Conservation (phyloP, 148 eudicot species). For the Talinum fruticosum region DNA sequence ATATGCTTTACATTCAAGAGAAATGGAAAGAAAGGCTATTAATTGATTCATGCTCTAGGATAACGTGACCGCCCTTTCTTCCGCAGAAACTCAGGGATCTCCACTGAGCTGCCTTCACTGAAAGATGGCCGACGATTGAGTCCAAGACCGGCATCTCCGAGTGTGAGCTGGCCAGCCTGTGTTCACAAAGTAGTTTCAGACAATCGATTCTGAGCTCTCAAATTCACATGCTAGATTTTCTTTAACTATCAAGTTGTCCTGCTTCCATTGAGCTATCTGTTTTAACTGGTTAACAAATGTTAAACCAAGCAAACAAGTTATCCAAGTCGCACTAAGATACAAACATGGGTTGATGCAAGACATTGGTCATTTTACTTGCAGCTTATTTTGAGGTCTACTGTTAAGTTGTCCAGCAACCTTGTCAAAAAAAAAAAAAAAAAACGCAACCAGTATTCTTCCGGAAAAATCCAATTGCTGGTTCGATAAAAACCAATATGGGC, state of each 20-base stretch:
- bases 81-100: conserved; percentile 92
- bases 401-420: not conserved
- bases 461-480: not conserved
- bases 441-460: not conserved
- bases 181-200: not conserved
- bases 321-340: not conserved
- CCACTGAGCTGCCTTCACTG: conserved; percentile 71
- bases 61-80: conserved; percentile 98
- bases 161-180: conserved; percentile 57
- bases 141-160: conserved; percentile 53
- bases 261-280: not conserved
- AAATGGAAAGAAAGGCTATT: not conserved
- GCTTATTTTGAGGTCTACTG: not conserved
- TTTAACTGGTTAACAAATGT: not conserved
- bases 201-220: not conserved
- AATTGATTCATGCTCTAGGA: conserved; percentile 59
- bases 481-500: too few species aligned
- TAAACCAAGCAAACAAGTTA: not conserved
- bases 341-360: not conserved
- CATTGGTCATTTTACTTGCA: not conserved
- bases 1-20: conserved; percentile 15
- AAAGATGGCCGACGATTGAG: conserved; percentile 57
- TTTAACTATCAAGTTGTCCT: not conserved
- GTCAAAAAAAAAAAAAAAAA: not conserved
- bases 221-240: not conserved